Evolutionary conservation across 2,329 filamentous ascomycete species (phyloP).

Genomic region (Aspergillus ibericus): DNA sequence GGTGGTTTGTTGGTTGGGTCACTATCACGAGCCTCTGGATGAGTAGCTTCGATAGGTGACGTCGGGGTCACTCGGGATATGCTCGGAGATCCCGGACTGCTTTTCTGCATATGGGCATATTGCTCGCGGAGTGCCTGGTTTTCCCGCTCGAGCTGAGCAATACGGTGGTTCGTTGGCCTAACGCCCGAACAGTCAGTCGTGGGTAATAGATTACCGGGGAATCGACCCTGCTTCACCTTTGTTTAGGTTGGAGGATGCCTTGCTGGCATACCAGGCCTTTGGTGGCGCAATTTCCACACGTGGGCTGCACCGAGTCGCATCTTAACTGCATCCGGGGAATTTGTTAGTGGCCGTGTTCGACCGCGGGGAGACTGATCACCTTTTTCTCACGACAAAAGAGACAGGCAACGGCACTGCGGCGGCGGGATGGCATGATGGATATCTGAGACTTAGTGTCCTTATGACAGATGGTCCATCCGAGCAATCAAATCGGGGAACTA

Average conservation of each 20-base stretch:
- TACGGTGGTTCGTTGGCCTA: neutral
- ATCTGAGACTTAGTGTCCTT: neutral
- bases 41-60: neutral
- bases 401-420: conserved; percentile 28
- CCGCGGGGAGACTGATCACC: conserved; percentile 14
- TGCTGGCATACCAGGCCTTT: neutral
- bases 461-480: too few species aligned
- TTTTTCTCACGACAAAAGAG: conserved; percentile 41
- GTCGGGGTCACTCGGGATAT: too few species aligned
- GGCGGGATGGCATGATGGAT: neutral
- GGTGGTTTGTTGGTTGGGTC: neutral
- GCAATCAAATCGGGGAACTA: too few species aligned
- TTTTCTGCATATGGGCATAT: neutral
- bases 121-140: neutral
- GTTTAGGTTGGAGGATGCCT: neutral
- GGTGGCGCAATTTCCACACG: conserved; percentile 46
- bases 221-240: neutral
- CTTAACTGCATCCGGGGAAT: conserved; percentile 43
- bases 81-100: neutral
- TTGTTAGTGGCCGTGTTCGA: too few species aligned
- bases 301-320: conserved; percentile 49
- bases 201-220: neutral
- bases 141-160: neutral
- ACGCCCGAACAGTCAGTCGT: too few species aligned
- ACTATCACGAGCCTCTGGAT: neutral